Percentiles rank a stretch among this genome's conserved stretches.
Evolutionary conservation across 352 stramenopile species (phyloP).

Genomic region (Phytopythium kandeliae): DNA sequence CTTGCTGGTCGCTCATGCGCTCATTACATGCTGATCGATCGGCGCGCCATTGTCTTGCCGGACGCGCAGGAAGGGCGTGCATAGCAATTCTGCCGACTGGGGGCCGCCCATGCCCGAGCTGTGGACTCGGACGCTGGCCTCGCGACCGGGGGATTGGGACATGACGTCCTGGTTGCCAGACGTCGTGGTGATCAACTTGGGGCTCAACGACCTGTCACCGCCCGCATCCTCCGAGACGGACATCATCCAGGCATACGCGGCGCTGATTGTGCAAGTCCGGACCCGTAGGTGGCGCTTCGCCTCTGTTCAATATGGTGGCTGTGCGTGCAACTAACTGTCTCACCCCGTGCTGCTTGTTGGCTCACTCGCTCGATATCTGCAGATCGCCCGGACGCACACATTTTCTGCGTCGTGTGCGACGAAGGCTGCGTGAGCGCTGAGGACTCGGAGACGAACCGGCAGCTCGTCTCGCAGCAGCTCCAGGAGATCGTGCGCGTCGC

Average conservation of each 20-base stretch:
- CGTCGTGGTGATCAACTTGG: constrained; percentile 82
- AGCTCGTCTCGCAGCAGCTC: constrained; percentile 70
- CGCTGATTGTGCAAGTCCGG: constrained; percentile 71
- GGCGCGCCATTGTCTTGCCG: no score
- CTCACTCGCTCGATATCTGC: neutral
- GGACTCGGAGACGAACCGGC: constrained; percentile 66
- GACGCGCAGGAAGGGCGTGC: constrained; percentile 65
- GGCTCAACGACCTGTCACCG: constrained; percentile 80
- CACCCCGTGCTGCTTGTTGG: neutral
- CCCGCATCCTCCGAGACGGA: constrained; percentile 80
- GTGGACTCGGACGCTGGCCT: constrained; percentile 85
- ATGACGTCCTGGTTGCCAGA: constrained; percentile 74
- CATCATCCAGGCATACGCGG: constrained; percentile 70
- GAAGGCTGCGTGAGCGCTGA: constrained; percentile 79
- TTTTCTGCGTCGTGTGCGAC: constrained; percentile 85
- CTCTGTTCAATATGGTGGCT: no score
- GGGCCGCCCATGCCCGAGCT: constrained; percentile 71
- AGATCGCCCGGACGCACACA: constrained; percentile 73
- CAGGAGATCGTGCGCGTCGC: constrained; percentile 85
- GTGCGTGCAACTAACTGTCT: neutral
- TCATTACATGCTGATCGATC: neutral
- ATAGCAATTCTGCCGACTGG: constrained; percentile 84
- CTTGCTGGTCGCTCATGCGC: no score
- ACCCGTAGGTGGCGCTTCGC: constrained; percentile 34
- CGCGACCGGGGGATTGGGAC: constrained; percentile 59